Evolutionary conservation across 192 early-diverging fungal species (phyloP), one percentile per base, ranked within the genome.

Genomic region (Umbelopsis vinacea): DNA sequence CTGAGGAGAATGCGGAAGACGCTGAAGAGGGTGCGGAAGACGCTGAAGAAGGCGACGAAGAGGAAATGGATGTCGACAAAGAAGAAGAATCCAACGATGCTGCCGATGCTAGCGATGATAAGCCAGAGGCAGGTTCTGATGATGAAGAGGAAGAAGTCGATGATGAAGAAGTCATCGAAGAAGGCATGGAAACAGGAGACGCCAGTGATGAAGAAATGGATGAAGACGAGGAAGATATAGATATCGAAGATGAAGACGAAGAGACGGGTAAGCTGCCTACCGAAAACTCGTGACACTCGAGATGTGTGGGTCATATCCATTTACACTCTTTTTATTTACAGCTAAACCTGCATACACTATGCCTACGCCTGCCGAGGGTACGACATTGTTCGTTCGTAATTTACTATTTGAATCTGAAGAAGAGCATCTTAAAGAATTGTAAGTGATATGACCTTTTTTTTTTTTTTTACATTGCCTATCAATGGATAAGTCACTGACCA

Each of bases 381-480:
- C 90, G 45, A 98, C 96, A 19, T 88, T 98, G 45, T 98, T 98
- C 81, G 87, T 98, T 68, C 88, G 96, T 52, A 98, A 98, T 81
- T 76, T 98, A 76, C 87, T 90, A 45, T 98, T 96, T 75, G 97
- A 98, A 26, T 93, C 94, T 4, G 91, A 90, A 15, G 90, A 97
- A 76, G 90, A 92, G 52, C 90, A 90, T 38, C 80, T 98, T 19
- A 85, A 77, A 40, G 76, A 81, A 35, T 69, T 83, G 78, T 83
- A 78, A 74, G 77, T 74, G 22, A 48, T 0, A 23, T 35, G 11
- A 45, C 26, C 3, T 21, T 9, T 45, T 21, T 21, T 9, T 45
- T 10, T 4, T 46, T 46, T 1, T 17, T 3, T 50, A 3, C 19
- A 10, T 50, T 50, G 48, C 35, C 4, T 3, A 76, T 48, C 40